These are phyloP conservation scores for Phytophthora fragariaefolia DNA, from an alignment of 352 stramenopile genomes.

Conservation along the genomic window DNA sequence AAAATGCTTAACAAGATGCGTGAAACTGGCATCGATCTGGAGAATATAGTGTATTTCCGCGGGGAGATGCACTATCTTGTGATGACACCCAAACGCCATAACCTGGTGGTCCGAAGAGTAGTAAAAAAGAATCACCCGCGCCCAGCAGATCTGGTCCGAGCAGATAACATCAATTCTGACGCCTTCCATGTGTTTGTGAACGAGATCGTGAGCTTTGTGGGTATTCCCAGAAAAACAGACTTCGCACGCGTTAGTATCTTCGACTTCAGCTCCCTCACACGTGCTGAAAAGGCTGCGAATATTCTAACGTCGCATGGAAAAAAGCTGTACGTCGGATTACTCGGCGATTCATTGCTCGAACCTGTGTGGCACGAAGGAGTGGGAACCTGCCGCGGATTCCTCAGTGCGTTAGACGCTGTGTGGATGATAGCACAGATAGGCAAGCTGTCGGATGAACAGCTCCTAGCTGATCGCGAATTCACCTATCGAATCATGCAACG, in stretches of 20 bases:
- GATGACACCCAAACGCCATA: neutral
- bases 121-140: neutral
- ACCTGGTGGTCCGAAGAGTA: neutral
- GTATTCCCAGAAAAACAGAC: neutral
- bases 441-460: neutral
- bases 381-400: neutral
- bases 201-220: neutral
- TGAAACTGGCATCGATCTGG: neutral
- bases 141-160: neutral
- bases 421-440: neutral
- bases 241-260: neutral
- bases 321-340: neutral
- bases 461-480: neutral
- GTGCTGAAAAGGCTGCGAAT: neutral
- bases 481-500: neutral
- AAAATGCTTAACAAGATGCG: neutral
- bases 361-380: neutral
- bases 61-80: slow-evolving; percentile 1
- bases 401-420: neutral
- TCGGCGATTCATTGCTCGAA: neutral
- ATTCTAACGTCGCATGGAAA: neutral
- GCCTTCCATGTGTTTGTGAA: neutral
- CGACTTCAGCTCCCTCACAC: neutral
- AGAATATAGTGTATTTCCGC: neutral
- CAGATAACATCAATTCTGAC: neutral